phyloP scores from a whole-genome alignment of 352 stramenopile genomes.

The Plasmopara viticola region DNA sequence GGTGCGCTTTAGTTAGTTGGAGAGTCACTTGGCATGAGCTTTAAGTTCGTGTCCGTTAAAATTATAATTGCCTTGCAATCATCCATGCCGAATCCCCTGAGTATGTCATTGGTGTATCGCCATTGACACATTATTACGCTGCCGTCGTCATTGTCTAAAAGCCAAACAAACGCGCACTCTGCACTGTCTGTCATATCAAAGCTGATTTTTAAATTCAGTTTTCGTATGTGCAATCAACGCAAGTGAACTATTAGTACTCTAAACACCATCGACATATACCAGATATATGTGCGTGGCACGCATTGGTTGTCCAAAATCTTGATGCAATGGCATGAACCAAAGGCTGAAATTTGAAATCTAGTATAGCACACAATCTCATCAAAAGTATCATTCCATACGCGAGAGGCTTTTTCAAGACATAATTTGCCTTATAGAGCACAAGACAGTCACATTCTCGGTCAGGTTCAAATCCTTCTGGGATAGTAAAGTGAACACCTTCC shows the following conservation, averaged over 20 bases:
- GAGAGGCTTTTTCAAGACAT: too few species aligned
- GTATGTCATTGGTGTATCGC: neutral
- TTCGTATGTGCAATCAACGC: neutral
- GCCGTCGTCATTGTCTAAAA: neutral
- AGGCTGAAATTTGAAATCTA: neutral
- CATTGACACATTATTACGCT: neutral
- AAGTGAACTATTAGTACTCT: neutral
- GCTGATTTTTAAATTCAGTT: neutral
- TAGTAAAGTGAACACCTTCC: conserved; percentile 3
- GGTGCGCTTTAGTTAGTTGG: neutral
- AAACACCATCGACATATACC: neutral
- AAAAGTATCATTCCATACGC: too few species aligned
- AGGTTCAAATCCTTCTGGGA: too few species aligned
- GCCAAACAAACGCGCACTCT: neutral
- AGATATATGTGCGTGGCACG: neutral
- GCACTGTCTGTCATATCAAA: neutral
- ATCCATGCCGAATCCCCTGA: conserved; percentile 2
- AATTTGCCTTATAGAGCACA: too few species aligned
- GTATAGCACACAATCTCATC: too few species aligned
- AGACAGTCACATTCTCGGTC: too few species aligned
- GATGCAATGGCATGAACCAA: neutral
- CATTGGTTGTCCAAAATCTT: conserved; percentile 1
- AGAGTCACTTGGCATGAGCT: neutral
- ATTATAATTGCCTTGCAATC: neutral
- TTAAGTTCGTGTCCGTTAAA: neutral